Percentiles rank a stretch among this genome's conserved stretches.
phyloP scores from a whole-genome alignment of 2,329 filamentous ascomycete genomes.

The Arthrinium phaeospermum region DNA sequence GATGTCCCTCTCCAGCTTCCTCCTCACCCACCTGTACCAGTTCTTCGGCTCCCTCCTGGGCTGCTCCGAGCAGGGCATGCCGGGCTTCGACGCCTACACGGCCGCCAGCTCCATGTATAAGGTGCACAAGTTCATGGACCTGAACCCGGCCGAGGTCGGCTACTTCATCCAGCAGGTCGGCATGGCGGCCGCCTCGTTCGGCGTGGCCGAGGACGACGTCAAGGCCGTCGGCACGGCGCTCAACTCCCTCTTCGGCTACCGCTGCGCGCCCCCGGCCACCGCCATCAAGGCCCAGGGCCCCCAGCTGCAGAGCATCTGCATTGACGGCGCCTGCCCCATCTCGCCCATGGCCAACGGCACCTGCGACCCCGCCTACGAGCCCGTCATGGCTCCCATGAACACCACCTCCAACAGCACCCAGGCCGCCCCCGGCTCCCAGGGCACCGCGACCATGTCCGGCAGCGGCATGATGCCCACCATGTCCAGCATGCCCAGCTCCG shows the following conservation, averaged over 20 bases:
- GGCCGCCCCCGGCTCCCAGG: slow-evolving; percentile 22
- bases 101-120: slow-evolving; percentile 54
- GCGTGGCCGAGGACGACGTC: slow-evolving; percentile 60
- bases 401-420: slow-evolving; percentile 27
- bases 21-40: slow-evolving; percentile 66
- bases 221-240: slow-evolving; percentile 54
- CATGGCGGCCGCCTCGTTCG: slow-evolving; percentile 61
- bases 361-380: slow-evolving; percentile 50
- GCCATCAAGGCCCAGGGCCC: slow-evolving; percentile 51
- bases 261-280: slow-evolving; percentile 53
- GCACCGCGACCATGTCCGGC: slow-evolving; percentile 18
- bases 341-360: slow-evolving; percentile 45
- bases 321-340: slow-evolving; percentile 54
- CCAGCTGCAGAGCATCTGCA: slow-evolving; percentile 63
- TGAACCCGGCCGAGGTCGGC: slow-evolving; percentile 54
- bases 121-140: slow-evolving; percentile 66
- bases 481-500: slow-evolving; percentile 24
- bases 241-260: slow-evolving; percentile 55
- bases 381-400: slow-evolving; percentile 33
- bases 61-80: slow-evolving; percentile 56
- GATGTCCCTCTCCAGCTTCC: slow-evolving; percentile 43
- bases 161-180: slow-evolving; percentile 67
- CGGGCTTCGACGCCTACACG: slow-evolving; percentile 55
- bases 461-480: slow-evolving; percentile 22
- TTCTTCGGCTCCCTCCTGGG: slow-evolving; percentile 65